phyloP scores from a whole-genome alignment of 805 yeast species.

The Candida taoyuanica region DNA sequence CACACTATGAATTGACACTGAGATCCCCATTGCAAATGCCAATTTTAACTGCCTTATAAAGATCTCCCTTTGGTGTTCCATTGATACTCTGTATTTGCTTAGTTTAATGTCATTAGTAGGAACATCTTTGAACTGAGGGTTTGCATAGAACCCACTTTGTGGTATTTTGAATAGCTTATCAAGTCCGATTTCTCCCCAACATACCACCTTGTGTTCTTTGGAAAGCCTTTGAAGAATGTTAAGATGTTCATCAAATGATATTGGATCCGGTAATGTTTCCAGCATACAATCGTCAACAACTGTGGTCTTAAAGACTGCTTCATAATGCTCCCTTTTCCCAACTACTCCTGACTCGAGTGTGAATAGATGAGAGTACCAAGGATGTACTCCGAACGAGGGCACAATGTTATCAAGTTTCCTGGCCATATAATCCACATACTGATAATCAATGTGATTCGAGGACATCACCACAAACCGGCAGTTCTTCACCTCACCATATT shows the following conservation, averaged over 20 bases:
- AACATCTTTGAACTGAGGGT: constrained; percentile 16
- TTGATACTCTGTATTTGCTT: constrained; percentile 47
- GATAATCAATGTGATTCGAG: constrained; percentile 38
- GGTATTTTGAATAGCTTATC: constrained; percentile 77
- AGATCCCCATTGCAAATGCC: constrained; percentile 44
- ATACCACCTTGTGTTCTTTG: constrained; percentile 20
- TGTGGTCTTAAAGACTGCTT: constrained; percentile 39
- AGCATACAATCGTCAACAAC: constrained; percentile 35
- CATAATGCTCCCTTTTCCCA: constrained; percentile 53
- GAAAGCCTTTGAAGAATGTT: constrained; percentile 13
- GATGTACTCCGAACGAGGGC: constrained; percentile 76
- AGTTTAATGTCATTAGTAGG: constrained; percentile 17
- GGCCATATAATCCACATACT: constrained; percentile 24
- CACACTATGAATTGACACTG: constrained; percentile 82
- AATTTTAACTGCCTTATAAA: constrained; percentile 47
- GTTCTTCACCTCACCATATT: constrained; percentile 6
- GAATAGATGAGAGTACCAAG: constrained; percentile 81
- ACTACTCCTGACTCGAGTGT: constrained; percentile 21
- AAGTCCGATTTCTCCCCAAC: constrained; percentile 89
- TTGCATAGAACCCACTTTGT: constrained; percentile 47
- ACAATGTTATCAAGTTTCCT: constrained; percentile 21
- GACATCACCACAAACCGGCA: constrained; percentile 39
- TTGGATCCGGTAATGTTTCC: constrained; percentile 57
- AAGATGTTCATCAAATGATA: constrained; percentile 34
- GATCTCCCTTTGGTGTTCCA: constrained; percentile 62